A percentile compares a stretch with the other conserved stretches of the same genome.
These are phyloP conservation scores for Botrytis byssoidea DNA, from an alignment of 2,329 filamentous ascomycete genomes.

Conservation along the genomic window DNA sequence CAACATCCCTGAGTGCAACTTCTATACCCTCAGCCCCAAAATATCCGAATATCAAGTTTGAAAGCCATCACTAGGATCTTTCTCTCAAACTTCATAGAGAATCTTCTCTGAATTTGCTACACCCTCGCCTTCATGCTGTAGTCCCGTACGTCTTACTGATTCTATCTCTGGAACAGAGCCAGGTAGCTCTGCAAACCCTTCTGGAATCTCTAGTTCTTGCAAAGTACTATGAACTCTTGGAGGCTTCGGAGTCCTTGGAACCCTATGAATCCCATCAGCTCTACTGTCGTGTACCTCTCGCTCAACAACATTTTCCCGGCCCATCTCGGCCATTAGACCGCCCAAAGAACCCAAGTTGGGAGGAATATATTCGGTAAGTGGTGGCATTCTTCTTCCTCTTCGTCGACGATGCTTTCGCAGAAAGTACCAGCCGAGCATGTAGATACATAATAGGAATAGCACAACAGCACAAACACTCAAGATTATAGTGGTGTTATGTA, in stretches of 20 bases:
- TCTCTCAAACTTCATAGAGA: background rate
- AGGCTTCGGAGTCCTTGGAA: background rate
- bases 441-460: background rate
- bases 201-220: background rate
- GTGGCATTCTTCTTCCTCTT: background rate
- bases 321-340: background rate
- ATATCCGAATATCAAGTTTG: background rate
- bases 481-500: background rate
- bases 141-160: accelerated
- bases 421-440: background rate
- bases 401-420: background rate
- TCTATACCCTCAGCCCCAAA: background rate
- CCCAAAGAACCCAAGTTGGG: background rate
- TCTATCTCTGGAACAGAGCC: background rate
- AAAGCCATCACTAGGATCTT: background rate
- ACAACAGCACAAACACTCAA: background rate
- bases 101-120: background rate
- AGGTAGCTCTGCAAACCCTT: background rate
- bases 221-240: background rate
- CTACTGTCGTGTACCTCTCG: background rate
- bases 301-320: background rate
- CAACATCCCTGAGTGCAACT: background rate
- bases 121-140: background rate
- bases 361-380: background rate
- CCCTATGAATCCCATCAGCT: background rate